phyloP scores from a whole-genome alignment of 352 stramenopile species.

The Globisporangium spiculum region DNA sequence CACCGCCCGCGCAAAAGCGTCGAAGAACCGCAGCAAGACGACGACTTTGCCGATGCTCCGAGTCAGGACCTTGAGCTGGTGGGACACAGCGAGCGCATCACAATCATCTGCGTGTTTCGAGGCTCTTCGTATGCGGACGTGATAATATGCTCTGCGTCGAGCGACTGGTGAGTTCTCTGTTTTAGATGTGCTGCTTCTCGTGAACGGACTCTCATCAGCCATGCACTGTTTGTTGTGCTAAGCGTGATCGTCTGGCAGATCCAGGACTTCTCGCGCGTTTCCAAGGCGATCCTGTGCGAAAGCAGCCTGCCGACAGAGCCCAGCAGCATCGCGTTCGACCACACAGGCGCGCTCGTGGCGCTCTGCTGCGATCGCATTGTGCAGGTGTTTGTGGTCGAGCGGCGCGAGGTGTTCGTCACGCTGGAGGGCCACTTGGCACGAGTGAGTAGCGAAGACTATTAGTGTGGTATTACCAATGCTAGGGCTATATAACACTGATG shows the following conservation, averaged over 20 bases:
- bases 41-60: not conserved
- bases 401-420: constrained; percentile 52
- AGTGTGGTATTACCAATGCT: not conserved
- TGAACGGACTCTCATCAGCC: not conserved
- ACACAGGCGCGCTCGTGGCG: constrained; percentile 55
- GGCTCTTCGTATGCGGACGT: constrained; percentile 14
- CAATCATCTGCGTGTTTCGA: constrained; percentile 31
- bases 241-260: constrained; percentile 72
- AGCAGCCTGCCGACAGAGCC: constrained; percentile 32
- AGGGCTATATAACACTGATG: not conserved
- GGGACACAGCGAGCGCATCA: constrained; percentile 43
- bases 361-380: constrained; percentile 49
- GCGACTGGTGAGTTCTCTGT: constrained; percentile 42
- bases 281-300: constrained; percentile 40
- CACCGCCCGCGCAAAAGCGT: not conserved
- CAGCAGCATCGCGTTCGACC: constrained; percentile 58
- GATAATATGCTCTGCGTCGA: constrained; percentile 58
- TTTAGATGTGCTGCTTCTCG: not conserved
- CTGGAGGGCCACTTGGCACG: constrained; percentile 67
- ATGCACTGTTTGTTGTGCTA: not conserved
- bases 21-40: constrained; percentile 24
- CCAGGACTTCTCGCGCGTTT: constrained; percentile 21
- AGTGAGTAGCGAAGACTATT: constrained; percentile 21
- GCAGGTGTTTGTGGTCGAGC: constrained; percentile 53
- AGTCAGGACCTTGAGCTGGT: constrained; percentile 46